A percentile compares a stretch with the other conserved stretches of the same genome.
Evolutionary conservation across 2,329 filamentous ascomycete species (phyloP).

Genomic region (Biscogniauxia mediterranea): DNA sequence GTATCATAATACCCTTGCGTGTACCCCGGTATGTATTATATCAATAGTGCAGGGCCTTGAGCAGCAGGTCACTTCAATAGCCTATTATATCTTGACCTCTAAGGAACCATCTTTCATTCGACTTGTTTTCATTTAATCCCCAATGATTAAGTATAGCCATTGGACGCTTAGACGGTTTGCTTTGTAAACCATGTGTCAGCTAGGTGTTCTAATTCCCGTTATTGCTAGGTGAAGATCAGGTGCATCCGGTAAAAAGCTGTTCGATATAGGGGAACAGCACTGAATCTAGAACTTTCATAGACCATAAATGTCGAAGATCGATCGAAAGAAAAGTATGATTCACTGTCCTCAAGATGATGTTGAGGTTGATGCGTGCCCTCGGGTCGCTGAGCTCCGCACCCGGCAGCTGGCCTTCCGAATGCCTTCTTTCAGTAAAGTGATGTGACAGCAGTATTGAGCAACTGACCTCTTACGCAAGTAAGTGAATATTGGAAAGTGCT

Average conservation of each 20-base stretch:
- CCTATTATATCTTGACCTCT: not conserved
- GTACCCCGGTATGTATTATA: too few species aligned
- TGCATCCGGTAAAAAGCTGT: not conserved
- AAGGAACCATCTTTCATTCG: not conserved
- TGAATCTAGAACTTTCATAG: not conserved
- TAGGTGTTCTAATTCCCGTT: too few species aligned
- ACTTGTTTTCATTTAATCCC: not conserved
- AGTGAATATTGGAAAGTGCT: slow-evolving; percentile 1
- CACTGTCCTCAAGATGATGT: not conserved
- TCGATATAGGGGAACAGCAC: not conserved
- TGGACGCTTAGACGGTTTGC: too few species aligned
- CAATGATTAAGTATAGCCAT: too few species aligned
- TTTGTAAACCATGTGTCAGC: too few species aligned
- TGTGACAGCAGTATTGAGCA: slow-evolving; percentile 9
- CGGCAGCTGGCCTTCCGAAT: slow-evolving; percentile 19
- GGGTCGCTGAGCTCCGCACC: slow-evolving; percentile 19
- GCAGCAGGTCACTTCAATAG: not conserved
- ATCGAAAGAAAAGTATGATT: not conserved
- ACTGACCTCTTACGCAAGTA: not conserved
- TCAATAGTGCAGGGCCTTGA: not conserved
- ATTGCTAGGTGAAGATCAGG: too few species aligned
- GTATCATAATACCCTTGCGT: too few species aligned
- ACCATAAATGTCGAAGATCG: not conserved
- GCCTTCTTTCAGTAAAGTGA: slow-evolving; percentile 12
- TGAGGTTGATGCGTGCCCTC: slow-evolving; percentile 17